Conservation (phyloP, 305 asterid genomes). For the Nicotiana rustica region DNA sequence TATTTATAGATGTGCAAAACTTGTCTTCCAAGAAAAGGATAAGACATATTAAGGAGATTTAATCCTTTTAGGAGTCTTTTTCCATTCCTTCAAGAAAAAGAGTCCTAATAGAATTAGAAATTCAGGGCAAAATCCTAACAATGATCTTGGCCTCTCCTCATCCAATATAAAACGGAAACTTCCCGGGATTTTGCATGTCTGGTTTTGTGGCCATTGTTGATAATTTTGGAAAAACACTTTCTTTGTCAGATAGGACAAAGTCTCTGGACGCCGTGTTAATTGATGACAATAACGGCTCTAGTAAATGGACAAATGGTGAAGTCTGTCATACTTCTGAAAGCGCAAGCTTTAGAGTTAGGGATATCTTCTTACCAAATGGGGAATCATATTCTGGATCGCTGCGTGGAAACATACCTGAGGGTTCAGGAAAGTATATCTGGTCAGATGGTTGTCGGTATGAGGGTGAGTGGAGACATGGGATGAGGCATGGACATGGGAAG, state of each 20-base stretch:
- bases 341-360: constrained; percentile 53
- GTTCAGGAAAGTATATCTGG: constrained; percentile 82
- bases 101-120: too few relatives aligned
- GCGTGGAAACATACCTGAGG: constrained; percentile 78
- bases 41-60: too few relatives aligned
- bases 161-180: not conserved
- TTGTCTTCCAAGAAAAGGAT: too few relatives aligned
- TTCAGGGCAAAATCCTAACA: too few relatives aligned
- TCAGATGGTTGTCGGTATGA: constrained; percentile 84
- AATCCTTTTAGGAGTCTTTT: too few relatives aligned
- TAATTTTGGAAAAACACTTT: constrained; percentile 56
- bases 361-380: constrained; percentile 62
- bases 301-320: constrained; percentile 58
- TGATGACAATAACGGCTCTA: constrained; percentile 46
- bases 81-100: too few relatives aligned
- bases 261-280: constrained; percentile 53
- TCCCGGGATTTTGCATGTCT: constrained; percentile 85
- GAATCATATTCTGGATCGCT: constrained; percentile 76
- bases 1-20: too few relatives aligned
- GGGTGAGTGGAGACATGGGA: constrained; percentile 92
- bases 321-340: constrained; percentile 56
- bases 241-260: constrained; percentile 65
- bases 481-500: constrained; percentile 86
- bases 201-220: constrained; percentile 70
- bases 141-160: constrained; percentile 7